A percentile compares a stretch with the other conserved stretches of the same genome.
Conservation (phyloP, 1,284 basidiomycete genomes). For the Fomitopsis pinicola region DNA sequence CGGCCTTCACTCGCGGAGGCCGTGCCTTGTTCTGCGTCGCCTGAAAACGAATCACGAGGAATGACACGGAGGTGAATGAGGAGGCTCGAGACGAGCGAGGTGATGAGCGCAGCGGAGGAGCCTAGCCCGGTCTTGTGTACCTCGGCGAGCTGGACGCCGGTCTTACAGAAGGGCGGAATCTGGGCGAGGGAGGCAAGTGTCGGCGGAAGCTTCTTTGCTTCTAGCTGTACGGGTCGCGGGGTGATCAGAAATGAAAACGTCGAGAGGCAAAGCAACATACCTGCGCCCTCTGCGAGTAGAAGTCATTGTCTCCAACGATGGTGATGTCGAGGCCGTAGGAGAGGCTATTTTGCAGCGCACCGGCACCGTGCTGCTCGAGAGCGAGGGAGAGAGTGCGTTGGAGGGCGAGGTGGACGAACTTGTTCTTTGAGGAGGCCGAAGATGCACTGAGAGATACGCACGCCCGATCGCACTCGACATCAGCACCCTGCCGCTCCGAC, state of each 20-base stretch:
- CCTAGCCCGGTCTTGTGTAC: conserved; percentile 99
- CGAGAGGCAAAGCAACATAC: conserved; percentile 36
- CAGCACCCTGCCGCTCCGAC: not conserved
- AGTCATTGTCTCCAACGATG: conserved; percentile 94
- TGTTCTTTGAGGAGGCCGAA: conserved; percentile 53
- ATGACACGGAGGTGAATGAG: conserved; percentile 76
- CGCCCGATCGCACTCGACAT: not conserved
- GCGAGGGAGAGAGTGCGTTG: conserved; percentile 72
- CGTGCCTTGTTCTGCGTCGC: conserved; percentile 11
- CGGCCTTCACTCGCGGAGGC: conserved; percentile 39
- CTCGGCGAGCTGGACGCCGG: conserved; percentile 64
- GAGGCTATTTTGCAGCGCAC: conserved; percentile 42
- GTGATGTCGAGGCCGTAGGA: conserved; percentile 64
- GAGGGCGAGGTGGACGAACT: conserved; percentile 89
- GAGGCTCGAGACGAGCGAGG: conserved; percentile 86
- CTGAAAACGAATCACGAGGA: conserved; percentile 40
- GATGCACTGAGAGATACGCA: conserved; percentile 9
- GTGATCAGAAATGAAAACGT: not conserved
- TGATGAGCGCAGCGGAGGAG: conserved; percentile 95
- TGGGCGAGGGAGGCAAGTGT: conserved; percentile 56
- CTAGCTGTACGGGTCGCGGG: conserved; percentile 42
- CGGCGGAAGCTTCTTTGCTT: conserved; percentile 53
- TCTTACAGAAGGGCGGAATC: conserved; percentile 73
- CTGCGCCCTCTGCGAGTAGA: conserved; percentile 91
- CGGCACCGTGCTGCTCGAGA: conserved; percentile 47